A percentile compares a stretch with the other conserved stretches of the same genome.
phyloP scores from a whole-genome alignment of 108 stramenopile species.

The Chaetoceros tenuissimus region DNA sequence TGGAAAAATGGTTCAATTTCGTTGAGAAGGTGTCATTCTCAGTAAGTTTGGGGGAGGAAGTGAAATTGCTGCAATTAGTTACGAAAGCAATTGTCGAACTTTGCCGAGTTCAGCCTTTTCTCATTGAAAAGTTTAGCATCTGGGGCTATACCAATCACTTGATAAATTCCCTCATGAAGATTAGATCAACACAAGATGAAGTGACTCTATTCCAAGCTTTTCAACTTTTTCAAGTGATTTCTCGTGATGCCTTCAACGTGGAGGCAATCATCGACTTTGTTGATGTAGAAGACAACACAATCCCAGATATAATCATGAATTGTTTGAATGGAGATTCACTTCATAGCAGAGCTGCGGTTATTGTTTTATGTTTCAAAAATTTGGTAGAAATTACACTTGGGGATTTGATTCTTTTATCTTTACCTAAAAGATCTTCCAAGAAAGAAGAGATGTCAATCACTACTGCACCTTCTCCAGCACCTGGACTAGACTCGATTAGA shows the following conservation, averaged over 20 bases:
- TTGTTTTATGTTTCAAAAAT: no score
- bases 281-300: conserved; percentile 8
- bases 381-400: no score
- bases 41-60: conserved; percentile 7
- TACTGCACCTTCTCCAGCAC: no score
- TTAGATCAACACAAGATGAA: conserved; percentile 20
- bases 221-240: conserved; percentile 48
- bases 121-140: conserved; percentile 46
- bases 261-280: conserved; percentile 32
- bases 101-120: conserved; percentile 36
- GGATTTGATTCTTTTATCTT: no score
- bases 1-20: conserved; percentile 50
- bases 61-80: conserved; percentile 35
- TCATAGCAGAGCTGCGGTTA: no score
- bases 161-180: conserved; percentile 22
- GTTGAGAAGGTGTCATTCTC: conserved; percentile 27
- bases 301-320: no score
- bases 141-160: conserved; percentile 52
- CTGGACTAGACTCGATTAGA: no score
- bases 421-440: no score
- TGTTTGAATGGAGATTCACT: no score
- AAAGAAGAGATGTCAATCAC: no score
- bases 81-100: conserved; percentile 55
- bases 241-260: conserved; percentile 35
- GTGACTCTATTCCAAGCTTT: conserved; percentile 38